A percentile compares a stretch with the other conserved stretches of the same genome.
Evolutionary conservation across 805 yeast species (phyloP).

Genomic region (Novakomyces olei): DNA sequence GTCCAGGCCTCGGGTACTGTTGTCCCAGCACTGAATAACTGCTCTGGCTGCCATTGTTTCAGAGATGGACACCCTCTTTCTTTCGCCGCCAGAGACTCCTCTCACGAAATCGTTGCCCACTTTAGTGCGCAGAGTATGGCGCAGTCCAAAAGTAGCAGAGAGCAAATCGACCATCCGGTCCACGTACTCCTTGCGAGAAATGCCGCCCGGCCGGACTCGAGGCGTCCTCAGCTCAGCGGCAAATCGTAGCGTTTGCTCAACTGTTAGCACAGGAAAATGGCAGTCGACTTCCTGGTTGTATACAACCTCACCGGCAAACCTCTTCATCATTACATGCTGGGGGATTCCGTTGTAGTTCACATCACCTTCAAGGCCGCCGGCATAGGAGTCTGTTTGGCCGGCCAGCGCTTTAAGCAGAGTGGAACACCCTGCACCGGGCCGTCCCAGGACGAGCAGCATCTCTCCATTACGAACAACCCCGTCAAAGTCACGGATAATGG

Average conservation of each 20-base stretch:
- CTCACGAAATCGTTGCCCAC: slow-evolving; percentile 28
- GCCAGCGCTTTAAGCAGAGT: slow-evolving; percentile 51
- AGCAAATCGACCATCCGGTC: slow-evolving; percentile 63
- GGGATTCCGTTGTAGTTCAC: slow-evolving; percentile 39
- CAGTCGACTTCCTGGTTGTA: slow-evolving; percentile 31
- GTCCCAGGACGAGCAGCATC: slow-evolving; percentile 48
- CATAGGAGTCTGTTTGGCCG: slow-evolving; percentile 32
- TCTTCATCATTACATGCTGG: slow-evolving; percentile 35
- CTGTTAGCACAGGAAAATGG: slow-evolving; percentile 60
- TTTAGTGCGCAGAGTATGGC: slow-evolving; percentile 22
- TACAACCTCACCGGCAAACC: slow-evolving; percentile 29
- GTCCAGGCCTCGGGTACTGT: slow-evolving; percentile 70
- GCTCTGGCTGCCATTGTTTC: slow-evolving; percentile 51
- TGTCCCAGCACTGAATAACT: slow-evolving; percentile 50
- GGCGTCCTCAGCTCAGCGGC: slow-evolving; percentile 56
- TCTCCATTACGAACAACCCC: slow-evolving; percentile 41
- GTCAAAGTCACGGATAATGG: slow-evolving; percentile 16
- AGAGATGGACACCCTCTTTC: slow-evolving; percentile 66
- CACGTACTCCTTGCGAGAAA: slow-evolving; percentile 28
- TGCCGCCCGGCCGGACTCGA: slow-evolving; percentile 24
- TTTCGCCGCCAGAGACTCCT: slow-evolving; percentile 46
- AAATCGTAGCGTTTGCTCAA: slow-evolving; percentile 46
- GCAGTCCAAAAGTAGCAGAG: slow-evolving; percentile 24
- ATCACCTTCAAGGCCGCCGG: slow-evolving; percentile 30
- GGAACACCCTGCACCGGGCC: slow-evolving; percentile 60